A percentile compares a stretch with the other conserved stretches of the same genome.
phyloP scores from a whole-genome alignment of 164 flowering plant species.

The Berberis vulgaris region DNA sequence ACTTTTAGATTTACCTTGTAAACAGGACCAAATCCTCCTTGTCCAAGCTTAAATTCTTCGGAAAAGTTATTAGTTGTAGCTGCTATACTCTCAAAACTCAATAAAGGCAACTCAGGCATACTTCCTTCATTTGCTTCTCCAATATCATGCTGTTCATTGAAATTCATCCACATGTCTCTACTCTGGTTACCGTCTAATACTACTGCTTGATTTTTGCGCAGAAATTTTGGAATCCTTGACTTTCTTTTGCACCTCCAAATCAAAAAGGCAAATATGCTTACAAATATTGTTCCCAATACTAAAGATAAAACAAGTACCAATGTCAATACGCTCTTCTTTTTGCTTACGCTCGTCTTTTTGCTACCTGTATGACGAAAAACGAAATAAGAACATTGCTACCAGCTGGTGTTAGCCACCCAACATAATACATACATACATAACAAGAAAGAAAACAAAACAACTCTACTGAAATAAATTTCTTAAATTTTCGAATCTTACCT shows the following conservation, averaged over 20 bases:
- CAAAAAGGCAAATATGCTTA: slow-evolving; percentile 15
- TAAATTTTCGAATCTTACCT: background rate
- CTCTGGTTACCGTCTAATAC: slow-evolving; percentile 15
- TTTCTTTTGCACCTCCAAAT: slow-evolving; percentile 30
- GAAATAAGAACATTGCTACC: background rate
- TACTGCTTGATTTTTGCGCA: background rate
- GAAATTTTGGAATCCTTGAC: background rate
- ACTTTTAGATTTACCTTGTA: background rate
- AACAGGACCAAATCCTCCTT: slow-evolving; percentile 50
- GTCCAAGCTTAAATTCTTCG: slow-evolving; percentile 49
- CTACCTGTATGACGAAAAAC: slow-evolving; percentile 11
- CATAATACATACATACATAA: background rate
- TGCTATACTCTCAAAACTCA: slow-evolving; percentile 29
- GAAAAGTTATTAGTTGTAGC: slow-evolving; percentile 50
- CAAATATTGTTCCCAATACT: slow-evolving; percentile 13
- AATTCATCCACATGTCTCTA: slow-evolving; percentile 25
- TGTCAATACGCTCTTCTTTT: slow-evolving; percentile 11
- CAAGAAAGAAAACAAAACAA: background rate
- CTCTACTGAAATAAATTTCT: background rate
- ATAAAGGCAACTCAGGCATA: slow-evolving; percentile 39
- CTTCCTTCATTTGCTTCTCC: slow-evolving; percentile 25
- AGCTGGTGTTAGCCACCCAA: background rate
- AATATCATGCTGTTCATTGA: slow-evolving; percentile 26
- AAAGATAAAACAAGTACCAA: slow-evolving; percentile 13
- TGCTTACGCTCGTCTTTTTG: background rate